Conservation (phyloP, 2,329 filamentous ascomycete genomes). For the Colletotrichum noveboracense region DNA sequence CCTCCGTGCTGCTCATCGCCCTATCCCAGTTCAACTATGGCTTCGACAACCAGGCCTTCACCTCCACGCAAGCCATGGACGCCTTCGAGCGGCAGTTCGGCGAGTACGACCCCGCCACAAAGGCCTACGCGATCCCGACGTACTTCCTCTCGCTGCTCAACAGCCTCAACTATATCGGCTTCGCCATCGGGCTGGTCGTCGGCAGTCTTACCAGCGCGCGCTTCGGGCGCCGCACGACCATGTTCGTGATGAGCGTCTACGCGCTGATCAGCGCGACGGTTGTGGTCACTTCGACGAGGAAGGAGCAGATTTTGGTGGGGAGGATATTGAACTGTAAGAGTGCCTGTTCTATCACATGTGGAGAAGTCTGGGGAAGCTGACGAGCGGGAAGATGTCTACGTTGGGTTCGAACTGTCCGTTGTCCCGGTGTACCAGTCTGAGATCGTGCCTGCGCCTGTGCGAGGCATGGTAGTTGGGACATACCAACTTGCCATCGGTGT, state of each 20-base stretch:
- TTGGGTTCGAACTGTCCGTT: slow-evolving; percentile 44
- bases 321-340: slow-evolving; percentile 36
- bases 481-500: slow-evolving; percentile 37
- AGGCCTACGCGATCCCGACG: slow-evolving; percentile 28
- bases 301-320: slow-evolving; percentile 36
- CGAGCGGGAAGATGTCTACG: slow-evolving; percentile 31
- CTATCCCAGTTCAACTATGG: slow-evolving; percentile 44
- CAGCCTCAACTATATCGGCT: slow-evolving; percentile 37
- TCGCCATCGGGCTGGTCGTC: slow-evolving; percentile 28
- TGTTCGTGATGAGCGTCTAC: slow-evolving; percentile 42
- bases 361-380: neutral
- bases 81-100: slow-evolving; percentile 39
- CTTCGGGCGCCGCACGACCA: slow-evolving; percentile 37
- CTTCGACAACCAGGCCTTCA: slow-evolving; percentile 39
- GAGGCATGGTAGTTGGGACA: slow-evolving; percentile 37
- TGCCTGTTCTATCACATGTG: neutral
- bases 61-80: slow-evolving; percentile 42
- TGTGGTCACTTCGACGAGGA: slow-evolving; percentile 32
- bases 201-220: slow-evolving; percentile 30
- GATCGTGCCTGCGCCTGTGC: slow-evolving; percentile 31
- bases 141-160: slow-evolving; percentile 41
- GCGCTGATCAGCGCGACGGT: slow-evolving; percentile 37
- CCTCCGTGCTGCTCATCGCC: slow-evolving; percentile 30
- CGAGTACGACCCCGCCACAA: slow-evolving; percentile 23
- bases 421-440: slow-evolving; percentile 42